Percentiles rank a stretch among this genome's conserved stretches.
Evolutionary conservation across 2,329 filamentous ascomycete genomes (phyloP).

Genomic region (Trichoderma sp.): DNA sequence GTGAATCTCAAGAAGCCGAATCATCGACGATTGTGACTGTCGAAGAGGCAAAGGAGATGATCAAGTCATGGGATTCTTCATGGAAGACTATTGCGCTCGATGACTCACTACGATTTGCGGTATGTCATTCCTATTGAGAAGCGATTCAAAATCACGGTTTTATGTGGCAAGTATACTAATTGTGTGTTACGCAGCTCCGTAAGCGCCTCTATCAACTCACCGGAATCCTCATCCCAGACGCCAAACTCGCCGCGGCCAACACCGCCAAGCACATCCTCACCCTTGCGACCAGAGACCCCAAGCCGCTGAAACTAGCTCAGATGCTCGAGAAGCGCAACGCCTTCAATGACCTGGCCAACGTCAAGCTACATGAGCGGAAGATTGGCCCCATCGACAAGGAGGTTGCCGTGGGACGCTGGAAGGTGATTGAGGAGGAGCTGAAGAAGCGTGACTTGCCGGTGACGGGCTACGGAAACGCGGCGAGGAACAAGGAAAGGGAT

Average conservation of each 20-base stretch:
- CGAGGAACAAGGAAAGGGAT: conserved; percentile 43
- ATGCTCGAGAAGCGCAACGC: conserved; percentile 48
- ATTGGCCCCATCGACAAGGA: conserved; percentile 71
- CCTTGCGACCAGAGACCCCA: conserved; percentile 51
- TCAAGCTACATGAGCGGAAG: conserved; percentile 62
- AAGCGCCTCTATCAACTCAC: conserved; percentile 81
- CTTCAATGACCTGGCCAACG: conserved; percentile 60
- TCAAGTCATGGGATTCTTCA: conserved; percentile 47
- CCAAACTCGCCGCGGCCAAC: conserved; percentile 55
- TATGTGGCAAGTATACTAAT: neutral
- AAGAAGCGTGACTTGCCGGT: conserved; percentile 59
- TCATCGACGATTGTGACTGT: conserved; percentile 28
- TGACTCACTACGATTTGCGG: conserved; percentile 69
- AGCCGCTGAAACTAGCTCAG: conserved; percentile 61
- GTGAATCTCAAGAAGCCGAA: conserved; percentile 29
- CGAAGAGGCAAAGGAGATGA: conserved; percentile 42
- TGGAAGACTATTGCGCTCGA: conserved; percentile 59
- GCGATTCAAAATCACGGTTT: neutral
- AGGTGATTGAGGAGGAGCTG: conserved; percentile 73
- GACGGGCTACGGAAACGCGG: conserved; percentile 42
- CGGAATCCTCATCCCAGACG: conserved; percentile 72
- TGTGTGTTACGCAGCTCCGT: conserved; percentile 57
- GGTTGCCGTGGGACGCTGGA: conserved; percentile 70
- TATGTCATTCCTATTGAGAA: conserved; percentile 43
- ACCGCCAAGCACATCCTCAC: conserved; percentile 55